Conservation (phyloP, 1,139 yeast species). For the Nakaseomyces kungkrabaensis region DNA sequence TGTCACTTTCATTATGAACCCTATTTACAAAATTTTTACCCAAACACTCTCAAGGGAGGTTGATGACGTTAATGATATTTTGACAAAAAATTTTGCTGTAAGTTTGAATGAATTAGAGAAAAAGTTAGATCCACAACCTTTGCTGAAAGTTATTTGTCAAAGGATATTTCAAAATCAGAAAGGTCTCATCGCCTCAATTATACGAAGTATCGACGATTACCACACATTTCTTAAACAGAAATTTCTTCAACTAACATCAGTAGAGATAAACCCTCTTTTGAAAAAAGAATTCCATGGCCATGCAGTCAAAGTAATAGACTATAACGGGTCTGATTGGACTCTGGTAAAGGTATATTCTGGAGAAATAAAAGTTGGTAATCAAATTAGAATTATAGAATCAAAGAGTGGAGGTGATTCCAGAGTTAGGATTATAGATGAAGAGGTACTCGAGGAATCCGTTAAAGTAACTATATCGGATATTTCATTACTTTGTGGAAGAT, state of each 20-base stretch:
- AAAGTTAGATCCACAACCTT: conserved; percentile 46
- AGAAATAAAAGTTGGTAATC: conserved; percentile 37
- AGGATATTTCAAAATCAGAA: conserved; percentile 44
- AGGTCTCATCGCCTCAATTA: conserved; percentile 42
- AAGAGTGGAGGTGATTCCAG: background rate
- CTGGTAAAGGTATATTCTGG: conserved; percentile 60
- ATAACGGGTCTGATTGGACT: conserved; percentile 31
- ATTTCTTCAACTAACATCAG: background rate
- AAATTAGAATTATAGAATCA: conserved; percentile 47
- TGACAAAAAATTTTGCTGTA: conserved; percentile 42
- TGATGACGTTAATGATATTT: conserved; percentile 33
- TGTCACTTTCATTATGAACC: conserved; percentile 60
- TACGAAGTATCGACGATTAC: background rate
- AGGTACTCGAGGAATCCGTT: conserved; percentile 33
- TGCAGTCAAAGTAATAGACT: conserved; percentile 50
- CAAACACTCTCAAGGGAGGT: conserved; percentile 49
- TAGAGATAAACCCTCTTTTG: background rate
- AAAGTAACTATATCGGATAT: conserved; percentile 37
- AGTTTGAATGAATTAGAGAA: conserved; percentile 33
- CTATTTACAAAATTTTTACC: conserved; percentile 68
- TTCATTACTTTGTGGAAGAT: conserved; percentile 63
- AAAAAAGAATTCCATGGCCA: background rate
- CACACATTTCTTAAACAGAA: background rate
- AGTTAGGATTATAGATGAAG: conserved; percentile 38
- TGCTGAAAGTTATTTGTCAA: conserved; percentile 46